Percentiles rank a stretch among this genome's conserved stretches.
phyloP scores from a whole-genome alignment of 805 yeast genomes.

The Candida endomychidarum region DNA sequence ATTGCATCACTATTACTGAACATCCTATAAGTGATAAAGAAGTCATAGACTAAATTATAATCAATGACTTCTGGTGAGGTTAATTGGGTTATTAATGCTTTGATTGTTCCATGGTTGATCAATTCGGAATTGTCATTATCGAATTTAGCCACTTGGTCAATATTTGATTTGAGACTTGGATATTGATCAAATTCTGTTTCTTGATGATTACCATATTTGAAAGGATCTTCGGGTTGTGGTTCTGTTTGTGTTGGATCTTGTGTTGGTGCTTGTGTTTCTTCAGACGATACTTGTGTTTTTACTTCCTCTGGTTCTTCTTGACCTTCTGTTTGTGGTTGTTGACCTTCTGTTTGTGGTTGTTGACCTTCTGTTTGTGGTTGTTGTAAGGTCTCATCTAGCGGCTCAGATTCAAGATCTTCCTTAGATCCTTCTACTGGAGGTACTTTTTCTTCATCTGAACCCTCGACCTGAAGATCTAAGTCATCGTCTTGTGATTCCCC shows the following conservation, averaged over 20 bases:
- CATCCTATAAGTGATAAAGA: constrained; percentile 78
- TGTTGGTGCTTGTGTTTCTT: neutral
- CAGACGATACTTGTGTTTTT: too few species aligned
- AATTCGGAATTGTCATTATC: constrained; percentile 33
- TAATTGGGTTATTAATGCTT: constrained; percentile 54
- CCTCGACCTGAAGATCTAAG: too few species aligned
- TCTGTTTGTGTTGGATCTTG: neutral
- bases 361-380: neutral
- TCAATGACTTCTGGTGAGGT: constrained; percentile 76
- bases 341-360: neutral
- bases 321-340: neutral
- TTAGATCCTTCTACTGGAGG: too few species aligned
- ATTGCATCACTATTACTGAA: constrained; percentile 61
- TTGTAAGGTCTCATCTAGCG: too few species aligned
- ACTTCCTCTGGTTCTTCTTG: neutral
- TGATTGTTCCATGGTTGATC: constrained; percentile 38
- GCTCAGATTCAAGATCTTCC: too few species aligned
- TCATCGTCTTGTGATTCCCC: too few species aligned
- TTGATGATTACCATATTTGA: constrained; percentile 22
- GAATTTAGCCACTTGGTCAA: constrained; percentile 29
- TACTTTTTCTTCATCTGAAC: too few species aligned
- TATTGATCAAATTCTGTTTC: constrained; percentile 42
- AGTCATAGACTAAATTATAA: constrained; percentile 78
- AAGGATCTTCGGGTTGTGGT: neutral
- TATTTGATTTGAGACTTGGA: constrained; percentile 29